Base-by-base conservation (phyloP, 2,329 filamentous ascomycete genomes). In the Penicillium sp. region DNA sequence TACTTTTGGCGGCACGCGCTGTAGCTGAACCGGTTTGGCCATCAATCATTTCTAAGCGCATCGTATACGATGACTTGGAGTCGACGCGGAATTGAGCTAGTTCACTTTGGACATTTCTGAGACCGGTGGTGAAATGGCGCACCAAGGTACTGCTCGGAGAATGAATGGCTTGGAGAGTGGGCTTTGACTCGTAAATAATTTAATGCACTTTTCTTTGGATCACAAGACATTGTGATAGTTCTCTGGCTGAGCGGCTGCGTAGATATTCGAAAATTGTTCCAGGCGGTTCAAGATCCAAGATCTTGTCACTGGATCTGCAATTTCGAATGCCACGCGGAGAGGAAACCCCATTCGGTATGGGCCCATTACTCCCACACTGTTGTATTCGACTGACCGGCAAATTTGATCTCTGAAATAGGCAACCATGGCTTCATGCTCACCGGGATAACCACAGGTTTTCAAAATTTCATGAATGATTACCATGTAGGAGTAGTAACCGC, bases 331-430 rank as follows among this genome's bases (percentile, higher is more conserved):
- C 21, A 70, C 67, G 10, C 61, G 63, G 23, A 71, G 49, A 9
- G 68, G 53, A 42, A 72, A 70, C 2, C 63, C 69, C 59, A 70
- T 61, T 54, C 67, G 61, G 48, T 64, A 70, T 6, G 67, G 69
- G 0, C 69, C 69, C 15, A 71, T 51, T 4, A 66, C 48, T 3
- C 68, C 70, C 8, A 57, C 59, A 7, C 63, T 50, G 39, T 60
- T 64, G 38, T 66, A 70, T 55, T 71, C 68, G n/a, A 71, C 62
- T 0, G 69, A 70, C 44, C 60, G 66, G 59, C 70, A 72, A n/a
- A 71, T 70, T 54, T 67, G 67, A 52, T 71, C 68, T 17, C 64
- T 61, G 25, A 63, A 71, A 54, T 65, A 66, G 19, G 52, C 23
- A 12, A 67, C 59, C 62, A 66, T 64, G 19, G 59, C 61, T 7